phyloP scores from a whole-genome alignment of 129 eudicot species.

The Dittrichia graveolens region DNA sequence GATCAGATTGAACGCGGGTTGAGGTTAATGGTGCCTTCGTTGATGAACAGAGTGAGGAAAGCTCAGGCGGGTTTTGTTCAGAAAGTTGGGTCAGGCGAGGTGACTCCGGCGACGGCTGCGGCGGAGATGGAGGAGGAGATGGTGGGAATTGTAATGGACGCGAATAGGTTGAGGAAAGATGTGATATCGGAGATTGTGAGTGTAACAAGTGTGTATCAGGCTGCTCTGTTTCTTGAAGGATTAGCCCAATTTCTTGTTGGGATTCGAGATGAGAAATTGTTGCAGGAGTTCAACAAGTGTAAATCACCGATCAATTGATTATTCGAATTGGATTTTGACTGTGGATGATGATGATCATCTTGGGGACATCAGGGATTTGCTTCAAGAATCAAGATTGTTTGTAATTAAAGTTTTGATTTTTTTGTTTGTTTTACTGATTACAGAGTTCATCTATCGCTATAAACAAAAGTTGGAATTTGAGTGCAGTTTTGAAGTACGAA shows the following conservation, averaged over 20 bases:
- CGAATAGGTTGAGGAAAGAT: slow-evolving; percentile 74
- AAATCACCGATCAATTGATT: slow-evolving; percentile 38
- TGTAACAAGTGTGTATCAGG: slow-evolving; percentile 72
- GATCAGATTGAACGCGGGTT: slow-evolving; percentile 87
- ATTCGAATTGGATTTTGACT: slow-evolving; percentile 14
- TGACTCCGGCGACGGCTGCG: slow-evolving; percentile 39
- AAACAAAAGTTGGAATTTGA: slow-evolving; percentile 8
- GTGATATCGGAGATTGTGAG: slow-evolving; percentile 74
- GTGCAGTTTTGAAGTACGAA: slow-evolving; percentile 1
- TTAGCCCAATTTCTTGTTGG: slow-evolving; percentile 89
- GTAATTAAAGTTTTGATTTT: slow-evolving; percentile 15
- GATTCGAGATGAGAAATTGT: slow-evolving; percentile 56
- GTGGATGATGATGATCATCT: background rate
- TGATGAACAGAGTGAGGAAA: slow-evolving; percentile 52
- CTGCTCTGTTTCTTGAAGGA: slow-evolving; percentile 74
- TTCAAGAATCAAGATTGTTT: slow-evolving; percentile 22
- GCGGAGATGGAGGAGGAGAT: slow-evolving; percentile 76
- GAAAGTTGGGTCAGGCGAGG: slow-evolving; percentile 46
- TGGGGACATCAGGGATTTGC: background rate
- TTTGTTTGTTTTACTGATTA: slow-evolving; percentile 13
- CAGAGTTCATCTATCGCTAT: background rate
- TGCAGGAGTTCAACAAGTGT: slow-evolving; percentile 51
- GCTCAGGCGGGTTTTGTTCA: slow-evolving; percentile 55
- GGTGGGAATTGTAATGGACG: slow-evolving; percentile 75
- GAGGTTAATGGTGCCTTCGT: slow-evolving; percentile 85